A percentile compares a stretch with the other conserved stretches of the same genome.
Evolutionary conservation across 768 basidiomycete genomes (phyloP).

Genomic region (Strobilomyces dryophilus): DNA sequence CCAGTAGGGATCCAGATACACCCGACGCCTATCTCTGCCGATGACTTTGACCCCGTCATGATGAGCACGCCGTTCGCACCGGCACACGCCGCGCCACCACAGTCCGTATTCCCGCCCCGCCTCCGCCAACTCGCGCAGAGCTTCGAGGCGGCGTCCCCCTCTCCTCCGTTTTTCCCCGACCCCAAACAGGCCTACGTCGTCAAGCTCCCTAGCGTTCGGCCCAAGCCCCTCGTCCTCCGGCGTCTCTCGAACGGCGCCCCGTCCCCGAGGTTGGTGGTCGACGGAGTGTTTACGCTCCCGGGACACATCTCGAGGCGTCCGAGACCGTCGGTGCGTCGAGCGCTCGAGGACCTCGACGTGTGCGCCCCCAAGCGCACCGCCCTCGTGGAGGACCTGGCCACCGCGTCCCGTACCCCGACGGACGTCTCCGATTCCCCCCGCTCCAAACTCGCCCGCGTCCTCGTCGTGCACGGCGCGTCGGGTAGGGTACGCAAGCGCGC

Average conservation of each 20-base stretch:
- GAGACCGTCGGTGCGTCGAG: no score
- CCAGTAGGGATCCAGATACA: background rate
- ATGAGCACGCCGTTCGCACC: constrained; percentile 17
- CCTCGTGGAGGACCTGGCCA: background rate
- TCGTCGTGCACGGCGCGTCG: background rate
- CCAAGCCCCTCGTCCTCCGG: background rate
- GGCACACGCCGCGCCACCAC: background rate
- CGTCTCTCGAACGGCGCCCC: constrained; percentile 1
- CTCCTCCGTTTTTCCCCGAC: constrained; percentile 7
- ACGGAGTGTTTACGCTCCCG: constrained; percentile 21
- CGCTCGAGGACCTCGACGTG: no score
- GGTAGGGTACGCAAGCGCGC: background rate
- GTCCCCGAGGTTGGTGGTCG: constrained; percentile 17
- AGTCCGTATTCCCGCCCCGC: background rate
- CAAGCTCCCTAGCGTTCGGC: constrained; percentile 1
- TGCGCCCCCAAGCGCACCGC: background rate
- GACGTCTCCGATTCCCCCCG: constrained; percentile 13
- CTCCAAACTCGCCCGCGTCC: constrained; percentile 19
- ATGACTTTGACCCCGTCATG: constrained; percentile 11
- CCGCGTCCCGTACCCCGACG: background rate
- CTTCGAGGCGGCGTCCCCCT: background rate
- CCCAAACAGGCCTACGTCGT: constrained; percentile 6
- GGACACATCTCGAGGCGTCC: no score
- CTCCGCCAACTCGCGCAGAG: background rate
- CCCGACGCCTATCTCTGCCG: background rate